Evolutionary conservation across 352 stramenopile species (phyloP).

Genomic region (Phytophthora cajani): DNA sequence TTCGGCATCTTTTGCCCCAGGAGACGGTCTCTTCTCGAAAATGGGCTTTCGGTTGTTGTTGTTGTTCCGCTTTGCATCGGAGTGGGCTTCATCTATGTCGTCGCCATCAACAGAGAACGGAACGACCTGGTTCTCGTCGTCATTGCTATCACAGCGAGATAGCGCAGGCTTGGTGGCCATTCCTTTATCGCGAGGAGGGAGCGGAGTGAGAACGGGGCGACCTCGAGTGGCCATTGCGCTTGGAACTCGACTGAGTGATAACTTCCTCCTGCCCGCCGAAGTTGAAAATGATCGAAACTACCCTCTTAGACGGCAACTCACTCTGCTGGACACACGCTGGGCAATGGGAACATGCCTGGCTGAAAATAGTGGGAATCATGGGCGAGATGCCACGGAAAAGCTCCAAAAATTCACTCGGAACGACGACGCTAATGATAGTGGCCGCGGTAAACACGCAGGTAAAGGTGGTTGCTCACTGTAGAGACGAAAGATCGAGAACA

Average conservation of each 20-base stretch:
- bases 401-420: slow-evolving; percentile 14
- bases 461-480: not conserved
- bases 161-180: slow-evolving; percentile 2
- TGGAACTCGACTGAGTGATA: slow-evolving; percentile 7
- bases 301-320: slow-evolving; percentile 3
- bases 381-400: not conserved
- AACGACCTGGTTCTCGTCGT: slow-evolving; percentile 68
- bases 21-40: slow-evolving; percentile 36
- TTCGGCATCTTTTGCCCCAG: not conserved
- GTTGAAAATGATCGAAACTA: slow-evolving; percentile 29
- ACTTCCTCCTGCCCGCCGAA: slow-evolving; percentile 5
- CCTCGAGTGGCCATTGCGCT: slow-evolving; percentile 19
- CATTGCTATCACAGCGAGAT: slow-evolving; percentile 16
- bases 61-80: slow-evolving; percentile 10
- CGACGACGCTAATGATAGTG: slow-evolving; percentile 31
- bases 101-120: slow-evolving; percentile 63
- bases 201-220: slow-evolving; percentile 23
- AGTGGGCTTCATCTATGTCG: slow-evolving; percentile 43
- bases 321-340: not conserved
- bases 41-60: slow-evolving; percentile 4
- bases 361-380: slow-evolving; percentile 27
- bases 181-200: slow-evolving; percentile 27
- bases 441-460: not conserved
- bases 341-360: slow-evolving; percentile 21
- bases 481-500: slow-evolving; percentile 11